Conservation (phyloP, 805 yeast species). For the Candida boleticola region DNA sequence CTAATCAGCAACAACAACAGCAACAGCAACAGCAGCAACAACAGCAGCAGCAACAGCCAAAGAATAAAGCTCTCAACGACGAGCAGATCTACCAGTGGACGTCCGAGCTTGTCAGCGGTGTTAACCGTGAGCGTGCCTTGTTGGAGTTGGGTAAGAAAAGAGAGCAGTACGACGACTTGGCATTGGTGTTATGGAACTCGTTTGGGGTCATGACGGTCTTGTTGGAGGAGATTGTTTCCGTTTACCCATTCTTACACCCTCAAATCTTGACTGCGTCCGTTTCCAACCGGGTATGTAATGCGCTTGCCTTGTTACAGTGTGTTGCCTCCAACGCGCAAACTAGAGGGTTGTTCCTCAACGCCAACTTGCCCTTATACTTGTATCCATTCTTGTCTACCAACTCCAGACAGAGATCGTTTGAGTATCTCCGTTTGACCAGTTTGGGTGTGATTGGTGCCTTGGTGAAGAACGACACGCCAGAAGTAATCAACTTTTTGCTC, state of each 20-base stretch:
- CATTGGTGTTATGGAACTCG: constrained; percentile 90
- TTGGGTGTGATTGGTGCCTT: constrained; percentile 96
- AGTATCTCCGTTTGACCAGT: constrained; percentile 87
- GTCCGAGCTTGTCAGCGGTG: constrained; percentile 83
- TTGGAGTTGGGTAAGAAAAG: constrained; percentile 90
- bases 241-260: constrained; percentile 86
- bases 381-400: constrained; percentile 93
- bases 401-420: constrained; percentile 89
- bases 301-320: constrained; percentile 90
- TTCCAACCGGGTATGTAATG: constrained; percentile 92
- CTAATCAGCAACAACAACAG: constrained; percentile 5
- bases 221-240: constrained; percentile 84
- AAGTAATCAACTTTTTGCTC: constrained; percentile 84
- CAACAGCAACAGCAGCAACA: background rate
- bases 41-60: constrained; percentile 2
- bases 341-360: constrained; percentile 76
- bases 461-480: constrained; percentile 93
- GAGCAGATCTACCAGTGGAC: constrained; percentile 89
- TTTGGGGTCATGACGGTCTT: constrained; percentile 95
- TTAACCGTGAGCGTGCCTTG: constrained; percentile 88
- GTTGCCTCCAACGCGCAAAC: constrained; percentile 96
- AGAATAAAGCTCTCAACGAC: constrained; percentile 45
- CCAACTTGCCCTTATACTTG: constrained; percentile 87
- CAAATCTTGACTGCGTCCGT: constrained; percentile 82
- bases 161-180: constrained; percentile 92